Base-by-base conservation (phyloP, 345 rosid species). In the Ceriops tagal region DNA sequence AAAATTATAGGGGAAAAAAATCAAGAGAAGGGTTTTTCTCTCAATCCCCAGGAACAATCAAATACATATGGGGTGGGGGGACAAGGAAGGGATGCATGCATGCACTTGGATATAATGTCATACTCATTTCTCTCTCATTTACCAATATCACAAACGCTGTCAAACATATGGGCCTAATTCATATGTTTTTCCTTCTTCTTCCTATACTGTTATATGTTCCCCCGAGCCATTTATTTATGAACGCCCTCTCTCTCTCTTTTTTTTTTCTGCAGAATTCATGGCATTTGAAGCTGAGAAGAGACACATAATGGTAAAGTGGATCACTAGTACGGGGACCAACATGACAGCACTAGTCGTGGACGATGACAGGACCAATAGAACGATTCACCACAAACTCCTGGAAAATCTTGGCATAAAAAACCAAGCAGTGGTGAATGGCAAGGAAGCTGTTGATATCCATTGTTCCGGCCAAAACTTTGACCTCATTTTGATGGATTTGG, bases 401-500 rank as follows among this genome's bases (percentile, higher is more conserved):
- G 60, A 82, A 52, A 81, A 76, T 57, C 76, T 93, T 13, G 96
- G 93, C 8, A 74, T 88, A 0, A 53, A 81, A 66, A 85, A 78
- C 57, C 80, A 82, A 43, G 84, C 73, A 1, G 93, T 81, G 2
- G 58, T 3, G 1, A 87, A 90, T 16, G 98, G 98, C 9, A 81
- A 89, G 70, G 90, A 90, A 75, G 97, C 97, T 1, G 80, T 92
- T 1, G 96, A 87, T 8, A 74, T 79, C 27, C 86, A 89, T 64
- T 76, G 67, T 31, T 79, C 89, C 0, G 97, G 97, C 16, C 78
- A 73, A 60, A 70, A 37, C 32, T 92, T 90, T 65, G 89, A 92
- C 71, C 84, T 92, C 58, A 90, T 92, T 67, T 79, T 92, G 53
- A 92, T 92, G 98, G 98, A 92, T 57, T 78, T 77, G 83, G 97